Base-by-base conservation (phyloP, 1,284 basidiomycete genomes). In the Omphalotus olearius region DNA sequence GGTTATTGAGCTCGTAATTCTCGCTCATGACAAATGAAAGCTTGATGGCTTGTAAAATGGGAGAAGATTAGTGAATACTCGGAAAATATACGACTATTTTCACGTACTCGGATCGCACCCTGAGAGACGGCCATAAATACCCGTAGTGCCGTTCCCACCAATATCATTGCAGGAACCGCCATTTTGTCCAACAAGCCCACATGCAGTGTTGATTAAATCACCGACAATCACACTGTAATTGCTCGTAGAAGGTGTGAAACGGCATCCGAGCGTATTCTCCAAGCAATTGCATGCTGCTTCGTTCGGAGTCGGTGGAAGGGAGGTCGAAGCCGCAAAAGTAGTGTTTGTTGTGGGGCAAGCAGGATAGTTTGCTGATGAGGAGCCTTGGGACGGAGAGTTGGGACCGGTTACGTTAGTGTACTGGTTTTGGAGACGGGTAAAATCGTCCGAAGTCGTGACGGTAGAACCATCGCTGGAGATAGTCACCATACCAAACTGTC, bases 401-500 rank as follows among this genome's bases (percentile, higher is more conserved):
- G 88, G 81, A 39, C 45, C 41, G 0, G 79, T 76, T 18, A 81
- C 76, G 28, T 74, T 69, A 33, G 62, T 64, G 64, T 88, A 91
- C 64, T 89, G 78, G 1, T 76, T 62, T 58, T 79, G 69, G 44
- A 96, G 79, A 46, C 76, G 75, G 55, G 69, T 66, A 64, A 87
- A 96, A 68, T 95, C 90, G n/a, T 71, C 68, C 57, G 73, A 76
- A 28, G 75, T 72, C 3, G 79, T 83, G 49, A 90, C 85, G 6
- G 80, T 79, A 45, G 63, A 75, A 51, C 78, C 78, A 61, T 88
- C 80, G 28, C 70, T 10, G 0, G 80, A 82, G 57, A 96, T 77
- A 17, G 76, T 87, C 56, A 92, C 86, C 76, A 96, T 89, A 16
- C 92, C 93, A 59, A 91, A 97, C 60, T 88, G 75, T 47, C 88